phyloP scores from a whole-genome alignment of 345 rosid genomes.

The Gossypium longicalyx region DNA sequence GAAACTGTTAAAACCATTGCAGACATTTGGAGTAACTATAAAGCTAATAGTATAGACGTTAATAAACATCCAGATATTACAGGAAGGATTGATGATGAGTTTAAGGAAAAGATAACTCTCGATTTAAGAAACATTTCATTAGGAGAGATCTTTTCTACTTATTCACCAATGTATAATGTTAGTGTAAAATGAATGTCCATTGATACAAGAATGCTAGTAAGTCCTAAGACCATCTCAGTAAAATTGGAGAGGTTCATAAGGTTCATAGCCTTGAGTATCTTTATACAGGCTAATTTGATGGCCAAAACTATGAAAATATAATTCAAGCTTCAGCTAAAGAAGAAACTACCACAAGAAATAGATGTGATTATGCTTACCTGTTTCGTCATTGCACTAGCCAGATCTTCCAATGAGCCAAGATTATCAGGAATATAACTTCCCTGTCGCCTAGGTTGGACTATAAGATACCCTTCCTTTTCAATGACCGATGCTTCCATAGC shows the following conservation, averaged over 20 bases:
- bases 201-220: neutral
- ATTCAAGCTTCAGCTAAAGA: neutral
- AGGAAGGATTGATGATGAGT: neutral
- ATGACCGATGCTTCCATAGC: conserved; percentile 32
- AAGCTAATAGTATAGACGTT: too few species aligned
- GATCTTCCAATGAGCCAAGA: conserved; percentile 65
- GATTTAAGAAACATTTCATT: neutral
- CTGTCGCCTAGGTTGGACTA: conserved; percentile 46
- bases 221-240: too few species aligned
- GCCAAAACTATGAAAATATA: neutral
- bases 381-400: conserved; percentile 53
- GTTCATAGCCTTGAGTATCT: neutral
- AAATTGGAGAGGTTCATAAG: too few species aligned
- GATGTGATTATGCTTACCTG: conserved; percentile 35
- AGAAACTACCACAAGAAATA: conserved; percentile 9
- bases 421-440: conserved; percentile 38
- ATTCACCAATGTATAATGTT: neutral
- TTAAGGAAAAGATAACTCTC: neutral
- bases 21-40: neutral
- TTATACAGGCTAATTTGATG: neutral
- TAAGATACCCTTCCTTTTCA: conserved; percentile 34
- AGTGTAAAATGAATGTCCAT: neutral
- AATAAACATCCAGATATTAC: neutral
- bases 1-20: neutral
- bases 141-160: neutral